A percentile compares a stretch with the other conserved stretches of the same genome.
phyloP scores from a whole-genome alignment of 768 basidiomycete genomes.

The Pisolithus marmoratus region DNA sequence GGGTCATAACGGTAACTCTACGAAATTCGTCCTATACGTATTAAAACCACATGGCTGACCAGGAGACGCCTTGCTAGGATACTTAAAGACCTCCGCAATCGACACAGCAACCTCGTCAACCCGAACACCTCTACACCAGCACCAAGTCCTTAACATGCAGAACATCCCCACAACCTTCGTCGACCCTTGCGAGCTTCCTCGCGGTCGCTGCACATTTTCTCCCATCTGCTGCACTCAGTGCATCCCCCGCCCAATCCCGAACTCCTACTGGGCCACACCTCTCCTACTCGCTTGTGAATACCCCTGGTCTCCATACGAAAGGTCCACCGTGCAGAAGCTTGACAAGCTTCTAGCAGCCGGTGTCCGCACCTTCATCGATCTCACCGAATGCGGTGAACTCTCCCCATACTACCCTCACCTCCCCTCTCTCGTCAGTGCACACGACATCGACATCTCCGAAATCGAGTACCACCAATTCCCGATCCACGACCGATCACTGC shows the following conservation, averaged over 20 bases:
- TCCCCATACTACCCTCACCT: conserved; percentile 58
- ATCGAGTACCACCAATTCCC: conserved; percentile 78
- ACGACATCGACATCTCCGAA: conserved; percentile 47
- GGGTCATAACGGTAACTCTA: background rate
- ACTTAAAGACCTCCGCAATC: conserved; percentile 5
- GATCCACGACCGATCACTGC: conserved; percentile 66
- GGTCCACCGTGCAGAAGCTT: conserved; percentile 54
- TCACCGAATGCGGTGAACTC: conserved; percentile 78
- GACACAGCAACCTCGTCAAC: background rate
- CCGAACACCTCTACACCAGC: background rate
- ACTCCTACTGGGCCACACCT: conserved; percentile 79
- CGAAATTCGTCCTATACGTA: background rate
- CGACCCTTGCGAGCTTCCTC: conserved; percentile 3
- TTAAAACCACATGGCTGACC: conserved; percentile 5
- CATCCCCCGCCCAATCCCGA: conserved; percentile 62
- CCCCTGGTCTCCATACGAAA: conserved; percentile 61
- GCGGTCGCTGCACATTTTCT: conserved; percentile 15
- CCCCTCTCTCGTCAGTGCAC: conserved; percentile 42
- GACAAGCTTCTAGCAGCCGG: conserved; percentile 67
- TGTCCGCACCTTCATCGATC: conserved; percentile 77
- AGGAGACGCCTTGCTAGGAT: background rate
- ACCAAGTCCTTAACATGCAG: conserved; percentile 3
- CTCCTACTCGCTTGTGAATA: conserved; percentile 76
- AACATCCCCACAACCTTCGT: conserved; percentile 10
- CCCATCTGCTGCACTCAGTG: conserved; percentile 11